Conservation (phyloP, 768 basidiomycete genomes). For the Auriculariales sp. region DNA sequence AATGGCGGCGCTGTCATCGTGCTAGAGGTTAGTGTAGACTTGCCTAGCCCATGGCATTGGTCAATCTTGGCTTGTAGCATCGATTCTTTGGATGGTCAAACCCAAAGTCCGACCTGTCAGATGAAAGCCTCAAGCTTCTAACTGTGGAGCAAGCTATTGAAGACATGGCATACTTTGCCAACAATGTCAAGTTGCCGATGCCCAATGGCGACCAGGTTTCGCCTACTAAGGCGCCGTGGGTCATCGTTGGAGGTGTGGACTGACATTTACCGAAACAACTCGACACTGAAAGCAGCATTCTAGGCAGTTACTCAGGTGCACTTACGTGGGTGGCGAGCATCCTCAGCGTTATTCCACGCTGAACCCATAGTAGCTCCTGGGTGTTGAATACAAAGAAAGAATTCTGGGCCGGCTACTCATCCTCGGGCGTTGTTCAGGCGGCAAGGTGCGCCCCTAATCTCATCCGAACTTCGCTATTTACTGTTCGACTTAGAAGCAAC, state of each 20-base stretch:
- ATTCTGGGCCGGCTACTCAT: conserved; percentile 52
- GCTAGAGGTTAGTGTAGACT: neutral
- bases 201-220: conserved; percentile 45
- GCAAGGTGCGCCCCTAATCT: conserved; percentile 15
- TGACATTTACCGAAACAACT: neutral
- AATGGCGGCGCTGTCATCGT: conserved; percentile 6
- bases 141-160: conserved; percentile 66
- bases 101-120: conserved; percentile 44
- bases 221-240: conserved; percentile 34
- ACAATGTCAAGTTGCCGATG: conserved; percentile 52
- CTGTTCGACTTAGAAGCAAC: conserved; percentile 24
- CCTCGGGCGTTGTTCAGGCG: conserved; percentile 51
- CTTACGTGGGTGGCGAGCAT: neutral
- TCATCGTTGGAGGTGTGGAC: conserved; percentile 9
- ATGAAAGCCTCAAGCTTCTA: conserved; percentile 39
- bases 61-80: conserved; percentile 33
- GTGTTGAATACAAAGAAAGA: conserved; percentile 28
- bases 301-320: neutral
- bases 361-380: conserved; percentile 4
- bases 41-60: too few relatives aligned
- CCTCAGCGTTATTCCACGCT: conserved; percentile 3
- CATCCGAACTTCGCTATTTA: neutral
- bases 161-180: conserved; percentile 55
- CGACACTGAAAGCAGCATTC: neutral
- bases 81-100: conserved; percentile 68